phyloP scores from a whole-genome alignment of 768 basidiomycete genomes.

The Tubosaeta sp. region DNA sequence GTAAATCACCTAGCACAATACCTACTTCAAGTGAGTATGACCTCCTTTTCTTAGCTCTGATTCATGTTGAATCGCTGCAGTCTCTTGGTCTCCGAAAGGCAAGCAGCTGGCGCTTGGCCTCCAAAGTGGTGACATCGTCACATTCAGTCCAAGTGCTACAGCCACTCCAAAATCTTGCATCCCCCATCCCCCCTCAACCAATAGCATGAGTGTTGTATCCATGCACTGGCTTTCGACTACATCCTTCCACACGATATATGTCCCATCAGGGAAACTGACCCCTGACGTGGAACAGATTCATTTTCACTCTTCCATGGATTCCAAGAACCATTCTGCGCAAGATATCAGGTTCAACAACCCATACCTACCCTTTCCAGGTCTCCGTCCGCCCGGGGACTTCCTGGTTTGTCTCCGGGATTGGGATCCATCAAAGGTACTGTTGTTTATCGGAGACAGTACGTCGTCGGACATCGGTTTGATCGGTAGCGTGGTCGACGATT shows the following conservation, averaged over 20 bases:
- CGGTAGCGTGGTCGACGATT: slow-evolving; percentile 28
- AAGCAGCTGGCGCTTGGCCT: slow-evolving; percentile 79
- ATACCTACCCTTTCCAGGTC: slow-evolving; percentile 29
- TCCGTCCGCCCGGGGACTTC: slow-evolving; percentile 30
- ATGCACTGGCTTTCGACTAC: slow-evolving; percentile 66
- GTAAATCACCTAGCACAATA: slow-evolving; percentile 40
- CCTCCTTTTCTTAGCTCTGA: neutral
- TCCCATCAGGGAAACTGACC: slow-evolving; percentile 36
- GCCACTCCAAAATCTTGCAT: slow-evolving; percentile 54
- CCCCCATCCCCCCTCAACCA: slow-evolving; percentile 47
- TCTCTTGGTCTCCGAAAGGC: slow-evolving; percentile 83
- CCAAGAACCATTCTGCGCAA: slow-evolving; percentile 35
- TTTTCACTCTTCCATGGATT: slow-evolving; percentile 38
- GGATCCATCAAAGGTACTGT: slow-evolving; percentile 40
- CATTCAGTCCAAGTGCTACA: slow-evolving; percentile 56
- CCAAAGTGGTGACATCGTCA: slow-evolving; percentile 64
- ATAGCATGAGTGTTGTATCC: slow-evolving; percentile 44
- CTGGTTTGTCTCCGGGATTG: slow-evolving; percentile 38
- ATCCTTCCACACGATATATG: slow-evolving; percentile 65
- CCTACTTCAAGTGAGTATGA: slow-evolving; percentile 56
- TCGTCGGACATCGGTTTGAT: slow-evolving; percentile 49
- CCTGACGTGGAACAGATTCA: slow-evolving; percentile 42
- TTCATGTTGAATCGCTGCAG: slow-evolving; percentile 35
- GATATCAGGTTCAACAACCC: slow-evolving; percentile 39
- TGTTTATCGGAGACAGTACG: slow-evolving; percentile 47